A percentile compares a stretch with the other conserved stretches of the same genome.
phyloP scores from a whole-genome alignment of 371 early-diverging fungal species.

The Rhizopus delemar region DNA sequence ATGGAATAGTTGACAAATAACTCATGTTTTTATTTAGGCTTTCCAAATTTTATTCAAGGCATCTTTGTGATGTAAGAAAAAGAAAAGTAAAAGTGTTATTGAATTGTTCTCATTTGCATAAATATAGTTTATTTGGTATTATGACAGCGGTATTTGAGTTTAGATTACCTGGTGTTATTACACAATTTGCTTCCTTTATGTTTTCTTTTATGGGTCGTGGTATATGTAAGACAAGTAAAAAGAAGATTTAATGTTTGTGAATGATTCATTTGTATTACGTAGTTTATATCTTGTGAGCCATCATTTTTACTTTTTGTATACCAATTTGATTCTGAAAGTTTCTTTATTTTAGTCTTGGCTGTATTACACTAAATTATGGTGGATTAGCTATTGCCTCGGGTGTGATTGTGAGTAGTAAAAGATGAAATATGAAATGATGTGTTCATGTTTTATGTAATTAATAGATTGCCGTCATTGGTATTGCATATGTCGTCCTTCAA shows the following conservation, averaged over 20 bases:
- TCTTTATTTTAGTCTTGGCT: conserved; percentile 16
- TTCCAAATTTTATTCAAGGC: conserved; percentile 47
- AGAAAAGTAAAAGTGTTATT: background rate
- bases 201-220: conserved; percentile 35
- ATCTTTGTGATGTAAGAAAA: conserved; percentile 43
- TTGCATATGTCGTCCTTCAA: conserved; percentile 24
- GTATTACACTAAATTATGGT: conserved; percentile 25
- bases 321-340: background rate
- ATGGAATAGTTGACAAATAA: background rate
- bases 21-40: conserved; percentile 24
- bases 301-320: background rate
- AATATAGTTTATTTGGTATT: conserved; percentile 34
- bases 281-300: conserved; percentile 22
- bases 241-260: background rate
- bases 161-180: conserved; percentile 31
- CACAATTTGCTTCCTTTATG: conserved; percentile 36
- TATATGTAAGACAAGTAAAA: conserved; percentile 22
- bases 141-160: conserved; percentile 45
- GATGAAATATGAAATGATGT: background rate
- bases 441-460: background rate
- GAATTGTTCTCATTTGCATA: too few species aligned
- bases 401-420: conserved; percentile 25
- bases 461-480: conserved; percentile 20
- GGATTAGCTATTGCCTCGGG: conserved; percentile 28
- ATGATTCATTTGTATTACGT: conserved; percentile 10